These are phyloP conservation scores for Yarrowia sp. DNA, from an alignment of 805 yeast species.

Conservation along the genomic window DNA sequence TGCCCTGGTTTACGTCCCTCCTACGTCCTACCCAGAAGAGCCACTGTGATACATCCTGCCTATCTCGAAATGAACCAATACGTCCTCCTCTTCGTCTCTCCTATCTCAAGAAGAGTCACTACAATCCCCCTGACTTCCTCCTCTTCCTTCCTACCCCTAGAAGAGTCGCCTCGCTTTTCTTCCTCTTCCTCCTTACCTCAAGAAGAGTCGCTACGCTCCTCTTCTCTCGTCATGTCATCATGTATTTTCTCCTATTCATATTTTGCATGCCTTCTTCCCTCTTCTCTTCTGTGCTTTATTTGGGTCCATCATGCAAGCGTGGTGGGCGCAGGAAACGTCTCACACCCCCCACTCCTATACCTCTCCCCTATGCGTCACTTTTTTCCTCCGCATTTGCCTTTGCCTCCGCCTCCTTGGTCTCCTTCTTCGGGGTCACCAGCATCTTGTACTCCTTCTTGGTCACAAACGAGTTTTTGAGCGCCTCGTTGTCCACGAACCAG, in stretches of 20 bases:
- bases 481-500: constrained; percentile 97
- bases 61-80: too few relatives aligned
- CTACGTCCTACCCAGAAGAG: too few relatives aligned
- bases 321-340: too few relatives aligned
- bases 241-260: constrained; percentile 5
- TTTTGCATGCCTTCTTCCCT: background rate
- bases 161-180: too few relatives aligned
- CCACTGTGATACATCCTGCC: too few relatives aligned
- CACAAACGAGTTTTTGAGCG: constrained; percentile 77
- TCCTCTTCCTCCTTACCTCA: too few relatives aligned
- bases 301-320: constrained; percentile 12
- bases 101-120: too few relatives aligned
- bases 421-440: constrained; percentile 47
- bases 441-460: constrained; percentile 76
- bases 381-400: constrained; percentile 3
- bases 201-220: background rate
- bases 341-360: too few relatives aligned
- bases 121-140: too few relatives aligned
- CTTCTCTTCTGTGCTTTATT: background rate
- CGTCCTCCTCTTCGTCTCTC: too few relatives aligned
- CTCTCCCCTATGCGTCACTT: background rate
- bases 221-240: background rate
- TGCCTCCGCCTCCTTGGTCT: background rate
- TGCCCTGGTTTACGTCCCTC: too few relatives aligned
- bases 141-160: too few relatives aligned